Evolutionary conservation across 2,329 filamentous ascomycete species (phyloP).

Genomic region (Diaporthe batatas): DNA sequence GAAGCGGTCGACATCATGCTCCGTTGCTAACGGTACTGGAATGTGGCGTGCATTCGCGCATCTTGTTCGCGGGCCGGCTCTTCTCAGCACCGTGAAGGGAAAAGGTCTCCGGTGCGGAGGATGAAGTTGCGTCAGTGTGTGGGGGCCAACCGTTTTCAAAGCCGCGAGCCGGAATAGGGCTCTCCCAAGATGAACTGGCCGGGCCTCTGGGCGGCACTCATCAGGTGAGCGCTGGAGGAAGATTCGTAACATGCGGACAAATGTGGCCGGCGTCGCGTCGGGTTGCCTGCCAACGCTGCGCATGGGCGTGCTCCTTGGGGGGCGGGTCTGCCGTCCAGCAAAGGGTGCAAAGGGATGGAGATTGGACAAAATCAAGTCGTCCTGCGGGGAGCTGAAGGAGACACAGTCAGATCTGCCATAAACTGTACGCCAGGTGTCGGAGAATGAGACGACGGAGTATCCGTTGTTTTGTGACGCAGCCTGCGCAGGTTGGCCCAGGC

Average conservation of each 20-base stretch:
- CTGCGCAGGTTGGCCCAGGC: conserved; percentile 6
- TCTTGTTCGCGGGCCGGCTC: background rate
- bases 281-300: conserved; percentile 8
- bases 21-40: background rate
- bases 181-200: background rate
- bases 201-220: conserved; percentile 1
- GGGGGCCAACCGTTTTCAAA: background rate
- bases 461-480: conserved; percentile 9
- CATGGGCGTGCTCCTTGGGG: conserved; percentile 18
- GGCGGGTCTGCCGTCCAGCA: conserved; percentile 13
- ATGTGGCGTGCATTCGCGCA: conserved; percentile 10
- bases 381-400: background rate
- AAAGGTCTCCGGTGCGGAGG: background rate
- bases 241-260: background rate
- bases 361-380: background rate
- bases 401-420: conserved; percentile 1
- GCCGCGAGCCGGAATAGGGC: background rate
- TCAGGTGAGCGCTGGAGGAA: background rate
- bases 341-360: background rate
- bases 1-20: conserved; percentile 5
- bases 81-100: background rate
- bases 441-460: conserved; percentile 25
- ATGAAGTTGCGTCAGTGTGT: background rate
- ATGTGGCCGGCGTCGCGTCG: conserved; percentile 21
- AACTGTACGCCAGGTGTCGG: conserved; percentile 18